A percentile compares a stretch with the other conserved stretches of the same genome.
Evolutionary conservation across 2,329 filamentous ascomycete genomes (phyloP).

Genomic region (Pseudopithomyces maydicus): DNA sequence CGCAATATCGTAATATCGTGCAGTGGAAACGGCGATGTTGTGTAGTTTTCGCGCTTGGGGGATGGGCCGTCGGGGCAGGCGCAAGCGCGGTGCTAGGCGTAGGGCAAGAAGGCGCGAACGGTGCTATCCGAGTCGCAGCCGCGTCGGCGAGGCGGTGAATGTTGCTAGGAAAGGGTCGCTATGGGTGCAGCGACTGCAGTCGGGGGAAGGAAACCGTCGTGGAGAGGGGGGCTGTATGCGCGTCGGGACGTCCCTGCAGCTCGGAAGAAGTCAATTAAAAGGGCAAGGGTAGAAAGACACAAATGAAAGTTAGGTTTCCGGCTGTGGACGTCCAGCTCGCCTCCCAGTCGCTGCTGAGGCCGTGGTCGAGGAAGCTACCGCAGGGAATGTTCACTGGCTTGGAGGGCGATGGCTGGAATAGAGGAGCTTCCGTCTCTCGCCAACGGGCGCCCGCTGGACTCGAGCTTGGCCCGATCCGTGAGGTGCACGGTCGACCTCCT

Average conservation of each 20-base stretch:
- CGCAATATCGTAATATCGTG: not conserved
- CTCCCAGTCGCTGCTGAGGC: slow-evolving; percentile 4
- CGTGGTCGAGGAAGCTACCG: slow-evolving; percentile 3
- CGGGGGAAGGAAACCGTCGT: slow-evolving; percentile 14
- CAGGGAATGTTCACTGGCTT: slow-evolving; percentile 21
- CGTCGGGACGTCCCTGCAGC: slow-evolving; percentile 32
- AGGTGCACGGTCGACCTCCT: slow-evolving; percentile 18
- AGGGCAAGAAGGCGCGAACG: not conserved
- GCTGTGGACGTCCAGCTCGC: slow-evolving; percentile 14
- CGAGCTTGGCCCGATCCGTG: slow-evolving; percentile 27
- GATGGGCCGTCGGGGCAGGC: slow-evolving; percentile 11
- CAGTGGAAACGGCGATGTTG: slow-evolving; percentile 1
- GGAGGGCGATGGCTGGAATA: slow-evolving; percentile 21
- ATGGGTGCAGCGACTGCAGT: slow-evolving; percentile 16
- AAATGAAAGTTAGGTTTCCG: slow-evolving; percentile 28
- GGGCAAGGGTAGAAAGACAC: slow-evolving; percentile 16
- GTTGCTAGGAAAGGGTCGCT: slow-evolving; percentile 17
- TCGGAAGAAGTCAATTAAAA: slow-evolving; percentile 29
- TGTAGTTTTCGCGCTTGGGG: slow-evolving; percentile 13
- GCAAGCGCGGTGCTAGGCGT: slow-evolving; percentile 2
- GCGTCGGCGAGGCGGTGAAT: slow-evolving; percentile 1
- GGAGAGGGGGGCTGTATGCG: slow-evolving; percentile 34
- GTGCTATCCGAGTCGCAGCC: not conserved
- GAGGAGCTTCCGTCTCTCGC: slow-evolving; percentile 21
- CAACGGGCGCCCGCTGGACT: slow-evolving; percentile 20